Conservation (phyloP, 306 rosid species). For the Vigna mungo region DNA sequence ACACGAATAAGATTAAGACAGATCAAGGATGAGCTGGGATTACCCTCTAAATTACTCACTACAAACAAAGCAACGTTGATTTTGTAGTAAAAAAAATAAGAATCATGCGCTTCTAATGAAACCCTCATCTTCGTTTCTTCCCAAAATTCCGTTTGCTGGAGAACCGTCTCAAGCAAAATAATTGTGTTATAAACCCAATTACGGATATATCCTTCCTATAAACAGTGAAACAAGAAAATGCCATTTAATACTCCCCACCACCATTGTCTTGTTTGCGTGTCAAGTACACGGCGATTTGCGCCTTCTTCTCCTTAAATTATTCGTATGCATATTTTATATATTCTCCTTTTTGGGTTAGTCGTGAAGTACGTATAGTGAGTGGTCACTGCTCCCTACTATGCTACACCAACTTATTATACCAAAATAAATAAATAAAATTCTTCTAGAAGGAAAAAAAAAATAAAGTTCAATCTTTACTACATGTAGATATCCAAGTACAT, state of each 20-base stretch:
- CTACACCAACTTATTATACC: background rate
- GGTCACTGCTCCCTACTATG: background rate
- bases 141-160: constrained; percentile 58
- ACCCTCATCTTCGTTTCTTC: background rate
- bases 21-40: background rate
- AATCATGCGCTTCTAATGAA: constrained; percentile 46
- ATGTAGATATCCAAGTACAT: background rate
- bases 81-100: background rate
- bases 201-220: constrained; percentile 38
- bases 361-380: background rate
- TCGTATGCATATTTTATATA: background rate
- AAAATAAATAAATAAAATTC: background rate
- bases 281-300: constrained; percentile 33
- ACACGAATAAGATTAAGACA: background rate
- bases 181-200: constrained; percentile 42
- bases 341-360: background rate
- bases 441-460: background rate
- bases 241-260: constrained; percentile 29
- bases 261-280: background rate
- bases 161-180: constrained; percentile 57
- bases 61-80: constrained; percentile 26
- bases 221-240: constrained; percentile 26
- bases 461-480: background rate
- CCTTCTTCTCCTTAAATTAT: background rate
- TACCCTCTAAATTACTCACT: background rate